Evolutionary conservation across 352 stramenopile species (phyloP), one percentile per base, ranked within the genome.

Genomic region (Globisporangium orthogonon): DNA sequence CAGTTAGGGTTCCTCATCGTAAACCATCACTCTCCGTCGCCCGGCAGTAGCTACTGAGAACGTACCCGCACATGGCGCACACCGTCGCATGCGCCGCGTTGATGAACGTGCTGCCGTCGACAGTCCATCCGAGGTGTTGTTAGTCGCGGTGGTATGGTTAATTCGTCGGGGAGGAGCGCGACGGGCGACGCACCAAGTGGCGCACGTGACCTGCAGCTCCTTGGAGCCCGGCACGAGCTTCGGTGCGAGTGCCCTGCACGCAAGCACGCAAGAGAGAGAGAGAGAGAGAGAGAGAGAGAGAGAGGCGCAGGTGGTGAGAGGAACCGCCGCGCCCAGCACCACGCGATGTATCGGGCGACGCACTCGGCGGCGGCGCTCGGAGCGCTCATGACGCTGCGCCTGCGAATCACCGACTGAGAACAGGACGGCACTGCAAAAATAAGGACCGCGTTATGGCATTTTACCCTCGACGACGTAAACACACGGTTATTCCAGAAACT

Each of bases 11-110:
- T 23, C 23, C 23, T 23, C 23, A 23, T 23, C 23, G 23, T 23
- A 23, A 23, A 23, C 23, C 23, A 23, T 23, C 23, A 23, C 23
- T 23, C 23, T 14, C 35, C 9, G 14, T 13, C 35, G 35, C 7
- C 35, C 35, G 3, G 10, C 35, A 41, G 35, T 10, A 40, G 35
- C 35, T 30, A 10, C n/a, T 30, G 3, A 11, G 41, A 23, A 71
- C 73, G 39, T 68, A 91, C 78, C 76, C 81, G 54, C 83, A 94
- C 74, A 94, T 86, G 48, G 64, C 79, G 55, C 83, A 94, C 30
- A 57, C 63, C 0, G 65, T 76, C 44, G 74, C 70, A 37, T 83
- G 71, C 11, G 70, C 57, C 2, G 65, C 60, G 48, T 91, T 94
- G 48, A 94, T 66, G 49, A 84, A 91, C 41, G 78, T 90, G 56